Evolutionary conservation across 2,329 filamentous ascomycete genomes (phyloP).

Genomic region (Arthrobotrys pseudoclavata): DNA sequence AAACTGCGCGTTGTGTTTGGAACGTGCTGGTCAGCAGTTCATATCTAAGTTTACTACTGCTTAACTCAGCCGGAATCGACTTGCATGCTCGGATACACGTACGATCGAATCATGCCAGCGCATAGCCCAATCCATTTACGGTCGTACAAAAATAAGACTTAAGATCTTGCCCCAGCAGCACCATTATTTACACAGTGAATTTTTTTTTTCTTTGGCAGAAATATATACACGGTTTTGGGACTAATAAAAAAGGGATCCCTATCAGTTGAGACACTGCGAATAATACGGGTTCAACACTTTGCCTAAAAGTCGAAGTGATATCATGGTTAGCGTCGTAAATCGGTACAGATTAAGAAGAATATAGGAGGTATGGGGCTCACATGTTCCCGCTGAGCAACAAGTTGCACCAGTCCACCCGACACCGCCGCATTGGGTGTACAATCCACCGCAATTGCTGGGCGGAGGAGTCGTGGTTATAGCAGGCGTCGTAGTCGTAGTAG

Average conservation of each 20-base stretch:
- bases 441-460: constrained; percentile 64
- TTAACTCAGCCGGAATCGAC: no score
- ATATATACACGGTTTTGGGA: no score
- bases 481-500: constrained; percentile 63
- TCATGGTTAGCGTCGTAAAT: constrained; percentile 1
- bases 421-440: constrained; percentile 66
- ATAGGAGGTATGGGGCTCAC: constrained; percentile 57
- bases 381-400: constrained; percentile 65
- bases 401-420: constrained; percentile 64
- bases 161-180: no score
- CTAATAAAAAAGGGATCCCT: no score
- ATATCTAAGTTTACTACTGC: no score
- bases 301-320: neutral
- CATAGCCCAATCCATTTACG: neutral
- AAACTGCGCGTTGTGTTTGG: neutral
- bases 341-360: neutral
- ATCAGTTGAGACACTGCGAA: constrained; percentile 41
- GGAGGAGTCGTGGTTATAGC: constrained; percentile 65
- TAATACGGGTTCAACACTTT: constrained; percentile 50
- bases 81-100: no score
- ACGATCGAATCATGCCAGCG: no score
- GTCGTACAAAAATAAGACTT: neutral
- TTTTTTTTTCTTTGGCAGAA: no score
- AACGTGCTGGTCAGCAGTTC: no score
- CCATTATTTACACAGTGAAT: no score